These are phyloP conservation scores for Schwanniomyces vanrijiae DNA, from an alignment of 805 yeast genomes.

Conservation along the genomic window DNA sequence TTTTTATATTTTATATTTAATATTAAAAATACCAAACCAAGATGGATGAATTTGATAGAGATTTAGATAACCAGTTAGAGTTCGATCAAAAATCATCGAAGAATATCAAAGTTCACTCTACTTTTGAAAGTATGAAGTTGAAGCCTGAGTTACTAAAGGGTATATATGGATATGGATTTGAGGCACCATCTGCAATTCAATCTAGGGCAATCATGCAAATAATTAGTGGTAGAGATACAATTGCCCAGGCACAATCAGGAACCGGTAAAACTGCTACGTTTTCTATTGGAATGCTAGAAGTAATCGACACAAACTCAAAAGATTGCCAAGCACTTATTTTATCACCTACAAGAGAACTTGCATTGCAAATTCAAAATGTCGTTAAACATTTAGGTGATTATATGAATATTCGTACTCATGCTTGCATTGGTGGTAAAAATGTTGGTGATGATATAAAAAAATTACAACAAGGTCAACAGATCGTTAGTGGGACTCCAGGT, in stretches of 20 bases:
- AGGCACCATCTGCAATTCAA: constrained; percentile 95
- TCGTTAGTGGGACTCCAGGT: constrained; percentile 97
- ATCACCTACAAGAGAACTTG: constrained; percentile 96
- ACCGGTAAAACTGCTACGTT: constrained; percentile 99
- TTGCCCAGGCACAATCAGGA: constrained; percentile 99
- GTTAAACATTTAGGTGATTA: constrained; percentile 83
- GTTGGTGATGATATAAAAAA: constrained; percentile 78
- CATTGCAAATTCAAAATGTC: constrained; percentile 88
- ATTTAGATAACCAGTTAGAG: constrained; percentile 57
- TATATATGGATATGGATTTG: constrained; percentile 89
- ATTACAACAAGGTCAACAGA: constrained; percentile 77
- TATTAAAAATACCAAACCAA: background rate
- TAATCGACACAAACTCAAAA: constrained; percentile 67
- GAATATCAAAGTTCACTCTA: constrained; percentile 52
- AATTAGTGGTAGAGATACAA: constrained; percentile 89
- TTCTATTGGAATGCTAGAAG: constrained; percentile 90
- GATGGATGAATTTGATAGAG: constrained; percentile 57
- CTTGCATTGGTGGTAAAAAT: constrained; percentile 92
- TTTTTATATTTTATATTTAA: background rate
- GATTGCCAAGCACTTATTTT: constrained; percentile 87
- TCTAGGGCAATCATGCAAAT: constrained; percentile 96
- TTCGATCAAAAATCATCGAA: constrained; percentile 43
- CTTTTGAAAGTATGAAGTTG: constrained; percentile 42
- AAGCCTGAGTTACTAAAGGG: constrained; percentile 46
- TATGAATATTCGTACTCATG: constrained; percentile 82